Evolutionary conservation across 1,284 basidiomycete species (phyloP), one percentile per base, ranked within the genome.

Genomic region (Rhodotorula glutinis): DNA sequence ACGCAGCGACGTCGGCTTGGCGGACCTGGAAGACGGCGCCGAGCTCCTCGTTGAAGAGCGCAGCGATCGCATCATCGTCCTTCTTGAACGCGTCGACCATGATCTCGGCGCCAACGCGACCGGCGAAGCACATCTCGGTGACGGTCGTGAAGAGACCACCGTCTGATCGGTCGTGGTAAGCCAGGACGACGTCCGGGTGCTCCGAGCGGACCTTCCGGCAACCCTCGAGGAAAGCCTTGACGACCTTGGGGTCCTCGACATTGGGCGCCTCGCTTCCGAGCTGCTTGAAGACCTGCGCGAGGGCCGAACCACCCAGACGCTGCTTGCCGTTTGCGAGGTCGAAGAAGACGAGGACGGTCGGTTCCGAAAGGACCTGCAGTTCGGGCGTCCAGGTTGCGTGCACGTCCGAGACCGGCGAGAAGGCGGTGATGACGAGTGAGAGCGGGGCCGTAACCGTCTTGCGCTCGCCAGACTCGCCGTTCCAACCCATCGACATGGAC

Each of bases 401-500:
- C 60, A 95, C 85, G 76, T 94, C 84, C 73, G 88, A 80, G 60
- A 97, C 92, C 2, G 90, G 87, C 2, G 92, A 88, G 76, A 99
- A 98, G 1, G 95, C 95, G 21, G 96, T 98, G 67, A 97, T 86
- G 76, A 98, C 91, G 72, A 96, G 82, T 29, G 93, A 96, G 58
- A 98, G 80, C 4, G 95, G 96, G 7, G 95, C 85, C 53, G 87
- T 94, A 66, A 98, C 91, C 75, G 93, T 88, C 67, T 87, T 87
- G 75, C 86, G 82, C 71, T 87, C 85, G 30, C 81, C 83, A 13
- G 83, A 83, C 38, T 88, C 79, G 52, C 79, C 79, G 29, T 80
- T 72, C 95, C 95, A 99, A 75, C 88, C 89, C 95, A 98, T 98
- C 68, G 90, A 89, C 95, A 98, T 99, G 43, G 91, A 94, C 96